Conservation (phyloP, 2,329 filamentous ascomycete species). For the Xylaria sp. region DNA sequence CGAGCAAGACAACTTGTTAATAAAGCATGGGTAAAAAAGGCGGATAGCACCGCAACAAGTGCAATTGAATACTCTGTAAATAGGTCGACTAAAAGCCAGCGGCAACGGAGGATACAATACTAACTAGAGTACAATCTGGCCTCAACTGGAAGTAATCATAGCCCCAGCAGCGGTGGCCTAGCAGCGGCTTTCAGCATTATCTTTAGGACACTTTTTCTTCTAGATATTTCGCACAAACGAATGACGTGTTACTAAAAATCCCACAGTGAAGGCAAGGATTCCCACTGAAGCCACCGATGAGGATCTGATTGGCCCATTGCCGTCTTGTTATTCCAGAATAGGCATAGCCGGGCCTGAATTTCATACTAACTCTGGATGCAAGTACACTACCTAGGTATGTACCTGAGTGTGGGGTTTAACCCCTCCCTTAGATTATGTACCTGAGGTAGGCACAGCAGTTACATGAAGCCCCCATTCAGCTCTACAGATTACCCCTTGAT, state of each 20-base stretch:
- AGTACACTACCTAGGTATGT: background rate
- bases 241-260: conserved; percentile 43
- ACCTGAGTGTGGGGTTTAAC: conserved; percentile 5
- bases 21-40: background rate
- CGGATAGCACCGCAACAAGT: background rate
- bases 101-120: conserved; percentile 9
- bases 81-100: background rate
- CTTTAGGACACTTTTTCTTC: conserved; percentile 22
- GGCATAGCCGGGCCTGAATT: conserved; percentile 28
- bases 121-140: conserved; percentile 36
- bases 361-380: conserved; percentile 10
- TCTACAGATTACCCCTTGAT: background rate
- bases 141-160: conserved; percentile 33
- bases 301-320: conserved; percentile 45
- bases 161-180: conserved; percentile 29
- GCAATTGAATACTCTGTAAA: conserved; percentile 28
- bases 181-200: conserved; percentile 25
- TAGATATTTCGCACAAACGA: conserved; percentile 38
- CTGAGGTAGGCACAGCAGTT: background rate
- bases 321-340: conserved; percentile 33
- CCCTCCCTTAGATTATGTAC: background rate
- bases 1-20: background rate
- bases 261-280: conserved; percentile 38
- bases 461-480: background rate
- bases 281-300: conserved; percentile 46